Evolutionary conservation across 805 yeast genomes (phyloP), one percentile per base, ranked within the genome.

Genomic region (Candida mattraensis): DNA sequence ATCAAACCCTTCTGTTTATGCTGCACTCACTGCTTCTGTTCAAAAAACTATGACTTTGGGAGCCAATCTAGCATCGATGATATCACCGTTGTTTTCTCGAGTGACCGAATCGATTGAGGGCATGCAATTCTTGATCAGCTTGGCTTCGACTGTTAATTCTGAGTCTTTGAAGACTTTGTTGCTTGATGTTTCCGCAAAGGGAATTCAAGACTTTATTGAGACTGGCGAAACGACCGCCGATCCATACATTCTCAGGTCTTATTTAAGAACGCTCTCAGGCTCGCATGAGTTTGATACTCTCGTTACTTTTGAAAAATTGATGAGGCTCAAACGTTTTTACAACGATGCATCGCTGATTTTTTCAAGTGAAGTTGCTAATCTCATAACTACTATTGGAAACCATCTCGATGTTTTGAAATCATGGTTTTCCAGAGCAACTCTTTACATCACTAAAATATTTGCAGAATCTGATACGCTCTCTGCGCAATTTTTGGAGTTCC

Each of bases 371-470:
- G 56, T 52, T 43, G 51, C 50, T 6, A 12, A 35, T 4, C 29
- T 50, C 10, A 18, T 55, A 5, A 14, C 38, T 7, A 12, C 12
- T 1, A 13, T 21, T 14, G 15, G 12, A 7, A 11, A 18, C 9
- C 9, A 18, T n/a, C 16, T 13, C 2, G 53, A 67, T 15, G 28
- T 63, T n/a, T 24, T 68, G 9, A 44, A 53, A 12, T 48, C 56
- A 2, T 83, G 91, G 91, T 43, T 77, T 24, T 70, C 74, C 42
- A 76, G 79, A 44, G 66, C 79, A 5, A 63, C 74, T 41, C 54
- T 85, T 5, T 80, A 74, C 50, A 66, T 81, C 33, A 84, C 89
- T 7, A 81, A 76, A 45, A 66, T 71, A 40, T 67, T 82, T 42
- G 79, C 89, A 1, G 85, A 81, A 48, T 38, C 30, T 11, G 51